phyloP scores from a whole-genome alignment of 495 filamentous ascomycete species.

The Beverwykella pulmonaria region DNA sequence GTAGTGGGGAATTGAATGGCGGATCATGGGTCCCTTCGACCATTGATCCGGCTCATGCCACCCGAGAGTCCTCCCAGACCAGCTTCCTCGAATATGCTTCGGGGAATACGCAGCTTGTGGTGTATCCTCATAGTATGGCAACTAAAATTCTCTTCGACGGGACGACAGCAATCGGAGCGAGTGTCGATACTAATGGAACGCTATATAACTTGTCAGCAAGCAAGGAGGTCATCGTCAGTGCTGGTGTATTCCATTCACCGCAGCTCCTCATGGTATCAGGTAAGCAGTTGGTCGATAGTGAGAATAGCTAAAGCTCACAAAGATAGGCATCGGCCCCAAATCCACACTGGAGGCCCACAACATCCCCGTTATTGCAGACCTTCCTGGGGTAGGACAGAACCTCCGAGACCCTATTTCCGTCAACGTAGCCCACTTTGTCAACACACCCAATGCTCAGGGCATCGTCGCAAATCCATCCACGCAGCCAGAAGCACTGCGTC shows the following conservation, averaged over 20 bases:
- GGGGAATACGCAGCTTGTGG: neutral
- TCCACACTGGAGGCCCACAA: conserved; percentile 27
- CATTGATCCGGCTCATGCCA: conserved; percentile 36
- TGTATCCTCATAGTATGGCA: conserved; percentile 37
- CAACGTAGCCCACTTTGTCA: conserved; percentile 18
- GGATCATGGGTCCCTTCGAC: conserved; percentile 40
- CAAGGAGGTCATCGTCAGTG: conserved; percentile 46
- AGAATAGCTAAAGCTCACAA: neutral
- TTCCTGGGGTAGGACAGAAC: conserved; percentile 58
- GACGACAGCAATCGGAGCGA: conserved; percentile 46
- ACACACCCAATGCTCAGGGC: conserved; percentile 5
- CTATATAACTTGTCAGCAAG: conserved; percentile 45
- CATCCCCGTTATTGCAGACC: conserved; percentile 47
- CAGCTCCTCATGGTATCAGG: conserved; percentile 44
- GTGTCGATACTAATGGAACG: conserved; percentile 40
- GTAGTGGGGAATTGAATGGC: conserved; percentile 46
- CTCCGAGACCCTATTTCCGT: conserved; percentile 51
- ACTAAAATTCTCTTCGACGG: conserved; percentile 48
- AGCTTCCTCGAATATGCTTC: conserved; percentile 20
- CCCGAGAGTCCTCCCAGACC: conserved; percentile 35
- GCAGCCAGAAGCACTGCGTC: conserved; percentile 30
- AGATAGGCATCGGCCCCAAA: conserved; percentile 35
- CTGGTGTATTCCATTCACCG: conserved; percentile 45
- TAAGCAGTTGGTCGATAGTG: conserved; percentile 7
- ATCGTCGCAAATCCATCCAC: conserved; percentile 31